phyloP scores from a whole-genome alignment of 306 rosid genomes.

The Malus orientalis region DNA sequence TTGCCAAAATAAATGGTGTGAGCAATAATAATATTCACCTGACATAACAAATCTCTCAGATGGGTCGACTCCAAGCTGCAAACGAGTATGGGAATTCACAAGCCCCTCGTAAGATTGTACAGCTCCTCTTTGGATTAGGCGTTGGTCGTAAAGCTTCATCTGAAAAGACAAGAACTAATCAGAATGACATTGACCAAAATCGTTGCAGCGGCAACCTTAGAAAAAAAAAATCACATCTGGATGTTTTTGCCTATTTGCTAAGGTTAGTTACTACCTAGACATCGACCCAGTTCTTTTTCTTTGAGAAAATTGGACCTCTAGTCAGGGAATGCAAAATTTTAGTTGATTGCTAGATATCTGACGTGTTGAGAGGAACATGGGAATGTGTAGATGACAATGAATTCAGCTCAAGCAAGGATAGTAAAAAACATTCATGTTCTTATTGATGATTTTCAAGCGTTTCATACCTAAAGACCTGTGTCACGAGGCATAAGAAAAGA shows the following conservation, averaged over 20 bases:
- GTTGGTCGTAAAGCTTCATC: slow-evolving; percentile 77
- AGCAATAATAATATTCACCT: slow-evolving; percentile 37
- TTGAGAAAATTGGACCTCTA: not conserved
- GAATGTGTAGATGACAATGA: not conserved
- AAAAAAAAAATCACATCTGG: not conserved
- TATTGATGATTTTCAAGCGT: not conserved
- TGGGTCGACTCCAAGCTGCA: slow-evolving; percentile 80
- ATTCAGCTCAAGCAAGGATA: not conserved
- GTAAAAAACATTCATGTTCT: not conserved
- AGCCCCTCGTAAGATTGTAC: slow-evolving; percentile 77
- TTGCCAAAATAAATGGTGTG: slow-evolving; percentile 4
- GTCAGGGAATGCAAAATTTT: not conserved
- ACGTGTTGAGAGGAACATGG: not conserved
- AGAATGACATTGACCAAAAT: not conserved
- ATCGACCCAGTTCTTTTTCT: not conserved
- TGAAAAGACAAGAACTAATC: slow-evolving; percentile 16
- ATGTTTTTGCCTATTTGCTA: not conserved
- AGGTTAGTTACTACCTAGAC: not conserved
- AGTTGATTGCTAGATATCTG: not conserved
- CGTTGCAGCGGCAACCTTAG: not conserved
- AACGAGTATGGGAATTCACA: slow-evolving; percentile 66
- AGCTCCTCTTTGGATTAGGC: slow-evolving; percentile 68
- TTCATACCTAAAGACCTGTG: not conserved
- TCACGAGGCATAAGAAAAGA: not conserved
- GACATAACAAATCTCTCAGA: slow-evolving; percentile 68